phyloP scores from a whole-genome alignment of 2,329 filamentous ascomycete genomes.

The Pseudopyricularia javanii region DNA sequence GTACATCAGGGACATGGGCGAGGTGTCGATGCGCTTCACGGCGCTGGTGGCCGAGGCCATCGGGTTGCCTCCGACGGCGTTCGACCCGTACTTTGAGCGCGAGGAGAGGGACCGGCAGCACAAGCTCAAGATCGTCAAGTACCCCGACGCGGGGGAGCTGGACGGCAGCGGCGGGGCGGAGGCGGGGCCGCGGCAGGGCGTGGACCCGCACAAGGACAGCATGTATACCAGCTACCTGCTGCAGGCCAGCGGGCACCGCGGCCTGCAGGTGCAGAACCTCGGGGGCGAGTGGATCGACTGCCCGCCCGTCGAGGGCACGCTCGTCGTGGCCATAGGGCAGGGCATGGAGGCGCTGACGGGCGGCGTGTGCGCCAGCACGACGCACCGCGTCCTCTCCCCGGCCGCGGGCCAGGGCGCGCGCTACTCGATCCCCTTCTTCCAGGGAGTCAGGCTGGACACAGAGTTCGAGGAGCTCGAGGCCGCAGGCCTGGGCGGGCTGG shows the following conservation, averaged over 20 bases:
- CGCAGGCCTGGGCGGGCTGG: constrained; percentile 35
- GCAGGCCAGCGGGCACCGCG: constrained; percentile 64
- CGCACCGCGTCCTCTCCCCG: constrained; percentile 72
- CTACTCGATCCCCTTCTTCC: constrained; percentile 79
- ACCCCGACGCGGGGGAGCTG: constrained; percentile 58
- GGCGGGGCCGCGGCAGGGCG: constrained; percentile 24
- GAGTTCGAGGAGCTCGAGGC: constrained; percentile 64
- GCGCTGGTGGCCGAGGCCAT: constrained; percentile 77
- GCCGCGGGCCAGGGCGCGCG: constrained; percentile 56
- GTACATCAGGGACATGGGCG: constrained; percentile 67
- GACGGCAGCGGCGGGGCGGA: constrained; percentile 22
- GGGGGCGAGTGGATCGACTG: constrained; percentile 72
- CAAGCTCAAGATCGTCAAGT: constrained; percentile 83
- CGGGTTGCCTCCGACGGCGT: constrained; percentile 54
- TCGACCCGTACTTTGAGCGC: constrained; percentile 64
- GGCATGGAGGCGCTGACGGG: constrained; percentile 75
- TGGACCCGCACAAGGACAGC: constrained; percentile 74
- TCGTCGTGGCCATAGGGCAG: constrained; percentile 81
- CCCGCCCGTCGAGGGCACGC: constrained; percentile 60
- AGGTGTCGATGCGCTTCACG: constrained; percentile 62
- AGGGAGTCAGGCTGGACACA: constrained; percentile 69
- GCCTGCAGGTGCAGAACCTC: constrained; percentile 75
- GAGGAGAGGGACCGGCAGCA: constrained; percentile 55
- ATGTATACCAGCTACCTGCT: constrained; percentile 76
- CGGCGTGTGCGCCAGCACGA: constrained; percentile 72